Evolutionary conservation across 345 rosid genomes (phyloP).

Genomic region (Aquilaria malaccensis): DNA sequence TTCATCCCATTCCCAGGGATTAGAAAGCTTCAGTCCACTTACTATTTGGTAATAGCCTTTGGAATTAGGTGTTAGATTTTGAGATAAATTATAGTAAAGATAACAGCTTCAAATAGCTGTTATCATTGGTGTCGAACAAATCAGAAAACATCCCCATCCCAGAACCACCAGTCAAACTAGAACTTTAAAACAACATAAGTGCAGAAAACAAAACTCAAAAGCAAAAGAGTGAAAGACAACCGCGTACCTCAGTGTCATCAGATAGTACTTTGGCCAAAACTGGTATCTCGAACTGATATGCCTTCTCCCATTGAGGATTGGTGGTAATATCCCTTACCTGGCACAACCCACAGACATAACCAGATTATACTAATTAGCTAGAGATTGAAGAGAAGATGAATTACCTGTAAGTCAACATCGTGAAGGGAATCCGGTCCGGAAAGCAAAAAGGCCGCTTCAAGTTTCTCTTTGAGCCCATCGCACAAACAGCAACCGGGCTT

Average conservation of each 20-base stretch:
- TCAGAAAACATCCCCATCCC: too few species aligned
- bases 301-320: conserved; percentile 73
- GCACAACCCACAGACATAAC: background rate
- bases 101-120: too few species aligned
- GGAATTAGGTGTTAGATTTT: too few species aligned
- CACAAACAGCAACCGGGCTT: conserved; percentile 93
- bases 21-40: too few species aligned
- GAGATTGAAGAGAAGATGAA: background rate
- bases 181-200: background rate
- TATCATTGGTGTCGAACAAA: too few species aligned
- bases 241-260: conserved; percentile 65
- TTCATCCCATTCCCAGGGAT: too few species aligned
- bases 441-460: conserved; percentile 64
- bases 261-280: conserved; percentile 55
- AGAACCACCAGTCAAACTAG: background rate
- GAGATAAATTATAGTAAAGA: too few species aligned
- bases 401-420: conserved; percentile 68
- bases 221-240: background rate
- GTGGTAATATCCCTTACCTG: conserved; percentile 73
- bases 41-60: too few species aligned
- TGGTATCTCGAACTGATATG: conserved; percentile 80
- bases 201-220: background rate
- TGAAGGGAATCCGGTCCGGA: conserved; percentile 55
- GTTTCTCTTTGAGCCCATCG: conserved; percentile 94
- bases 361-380: background rate